These are phyloP conservation scores for Boletus rubroflammeus DNA, from an alignment of 768 basidiomycete genomes.

Conservation along the genomic window DNA sequence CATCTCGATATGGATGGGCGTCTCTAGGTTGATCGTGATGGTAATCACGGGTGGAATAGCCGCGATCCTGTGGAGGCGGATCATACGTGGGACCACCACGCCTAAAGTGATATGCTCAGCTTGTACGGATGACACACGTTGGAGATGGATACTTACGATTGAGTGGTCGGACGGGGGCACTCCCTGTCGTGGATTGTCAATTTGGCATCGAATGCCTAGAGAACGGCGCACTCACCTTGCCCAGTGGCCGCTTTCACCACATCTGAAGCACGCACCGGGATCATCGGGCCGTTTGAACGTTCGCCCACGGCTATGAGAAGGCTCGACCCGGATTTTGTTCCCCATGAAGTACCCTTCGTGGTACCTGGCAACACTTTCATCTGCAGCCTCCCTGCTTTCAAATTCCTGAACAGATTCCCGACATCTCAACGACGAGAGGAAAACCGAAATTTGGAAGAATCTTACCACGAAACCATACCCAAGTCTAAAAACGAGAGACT, in stretches of 20 bases:
- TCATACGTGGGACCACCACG: conserved; percentile 45
- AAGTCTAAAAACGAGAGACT: conserved; percentile 43
- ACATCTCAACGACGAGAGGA: neutral
- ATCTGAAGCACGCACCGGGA: conserved; percentile 85
- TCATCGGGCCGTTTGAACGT: conserved; percentile 81
- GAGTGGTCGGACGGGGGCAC: conserved; percentile 55
- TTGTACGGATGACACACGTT: neutral
- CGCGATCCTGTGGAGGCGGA: conserved; percentile 54
- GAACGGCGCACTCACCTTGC: conserved; percentile 55
- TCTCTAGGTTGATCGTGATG: conserved; percentile 38
- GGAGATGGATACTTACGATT: conserved; percentile 41
- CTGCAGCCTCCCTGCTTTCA: conserved; percentile 73
- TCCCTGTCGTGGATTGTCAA: conserved; percentile 46
- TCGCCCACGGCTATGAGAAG: conserved; percentile 80
- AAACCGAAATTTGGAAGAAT: conserved; percentile 1
- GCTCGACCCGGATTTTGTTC: conserved; percentile 85
- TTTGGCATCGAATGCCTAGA: neutral
- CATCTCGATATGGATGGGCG: conserved; percentile 48
- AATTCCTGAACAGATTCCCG: conserved; percentile 58
- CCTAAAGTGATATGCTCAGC: conserved; percentile 24
- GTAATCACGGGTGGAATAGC: conserved; percentile 52
- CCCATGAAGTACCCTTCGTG: conserved; percentile 91
- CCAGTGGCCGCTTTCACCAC: conserved; percentile 85
- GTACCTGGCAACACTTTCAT: conserved; percentile 84
- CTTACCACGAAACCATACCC: conserved; percentile 91